phyloP scores from a whole-genome alignment of 73 alveolate species.

The Paramecium sonneborni region DNA sequence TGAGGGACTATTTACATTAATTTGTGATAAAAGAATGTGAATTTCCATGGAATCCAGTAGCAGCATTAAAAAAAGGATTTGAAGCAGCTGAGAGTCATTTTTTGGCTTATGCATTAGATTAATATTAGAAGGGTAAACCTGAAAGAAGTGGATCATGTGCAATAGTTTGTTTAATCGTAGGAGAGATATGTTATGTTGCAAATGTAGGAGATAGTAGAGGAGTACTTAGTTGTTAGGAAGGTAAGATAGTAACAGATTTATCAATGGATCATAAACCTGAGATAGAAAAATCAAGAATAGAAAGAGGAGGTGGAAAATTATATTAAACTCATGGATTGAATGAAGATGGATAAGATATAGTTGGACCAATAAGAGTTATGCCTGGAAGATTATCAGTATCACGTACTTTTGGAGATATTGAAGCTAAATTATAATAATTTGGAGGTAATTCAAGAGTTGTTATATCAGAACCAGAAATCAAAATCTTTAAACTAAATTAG shows the following conservation, averaged over 20 bases:
- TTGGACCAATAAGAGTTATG: slow-evolving; percentile 86
- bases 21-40: slow-evolving; percentile 69
- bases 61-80: slow-evolving; percentile 91
- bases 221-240: slow-evolving; percentile 76
- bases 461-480: slow-evolving; percentile 91
- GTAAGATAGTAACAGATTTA: slow-evolving; percentile 71
- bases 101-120: slow-evolving; percentile 81
- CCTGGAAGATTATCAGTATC: slow-evolving; percentile 96
- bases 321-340: slow-evolving; percentile 67
- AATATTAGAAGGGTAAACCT: slow-evolving; percentile 66
- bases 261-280: slow-evolving; percentile 95
- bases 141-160: slow-evolving; percentile 98
- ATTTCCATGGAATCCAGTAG: slow-evolving; percentile 82
- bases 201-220: slow-evolving; percentile 97
- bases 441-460: slow-evolving; percentile 98
- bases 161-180: slow-evolving; percentile 80
- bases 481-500: slow-evolving; percentile 75
- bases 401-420: slow-evolving; percentile 96
- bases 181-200: slow-evolving; percentile 88
- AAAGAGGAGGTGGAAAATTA: slow-evolving; percentile 88
- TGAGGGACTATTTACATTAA: slow-evolving; percentile 90
- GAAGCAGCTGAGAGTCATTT: slow-evolving; percentile 87
- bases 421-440: slow-evolving; percentile 86
- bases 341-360: background rate
- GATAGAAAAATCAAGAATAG: slow-evolving; percentile 87